phyloP scores from a whole-genome alignment of 305 asterid species.

The Fraxinus velutina region DNA sequence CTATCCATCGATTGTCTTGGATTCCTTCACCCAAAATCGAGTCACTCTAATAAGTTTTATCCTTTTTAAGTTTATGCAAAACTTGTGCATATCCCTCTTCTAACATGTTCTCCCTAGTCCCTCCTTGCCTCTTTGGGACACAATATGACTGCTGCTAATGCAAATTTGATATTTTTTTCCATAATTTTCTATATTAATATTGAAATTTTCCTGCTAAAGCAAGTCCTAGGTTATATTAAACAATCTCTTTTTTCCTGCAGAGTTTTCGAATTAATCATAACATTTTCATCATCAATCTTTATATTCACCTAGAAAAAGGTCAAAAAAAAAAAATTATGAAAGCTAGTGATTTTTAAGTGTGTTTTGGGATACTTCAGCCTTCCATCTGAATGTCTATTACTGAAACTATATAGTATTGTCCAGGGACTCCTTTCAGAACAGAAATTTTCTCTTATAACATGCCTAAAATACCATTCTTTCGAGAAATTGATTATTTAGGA shows the following conservation, averaged over 20 bases:
- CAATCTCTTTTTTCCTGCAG: neutral
- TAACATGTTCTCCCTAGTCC: neutral
- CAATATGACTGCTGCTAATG: constrained; percentile 28
- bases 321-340: neutral
- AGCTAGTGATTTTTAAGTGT: neutral
- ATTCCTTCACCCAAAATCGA: neutral
- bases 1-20: neutral
- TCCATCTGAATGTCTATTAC: neutral
- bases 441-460: neutral
- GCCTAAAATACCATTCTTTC: neutral
- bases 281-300: neutral
- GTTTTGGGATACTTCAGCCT: neutral
- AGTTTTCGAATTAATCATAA: neutral
- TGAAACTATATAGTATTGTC: neutral
- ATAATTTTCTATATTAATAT: neutral
- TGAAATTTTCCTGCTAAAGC: neutral
- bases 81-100: constrained; percentile 59
- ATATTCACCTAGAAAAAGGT: neutral
- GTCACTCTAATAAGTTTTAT: neutral
- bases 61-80: constrained; percentile 40
- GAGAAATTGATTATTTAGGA: neutral
- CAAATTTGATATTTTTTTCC: neutral
- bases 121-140: constrained; percentile 21
- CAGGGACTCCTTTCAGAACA: neutral
- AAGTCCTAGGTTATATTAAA: neutral